Evolutionary conservation across 2,329 filamentous ascomycete genomes (phyloP).

Genomic region (Remersonia thermophila): DNA sequence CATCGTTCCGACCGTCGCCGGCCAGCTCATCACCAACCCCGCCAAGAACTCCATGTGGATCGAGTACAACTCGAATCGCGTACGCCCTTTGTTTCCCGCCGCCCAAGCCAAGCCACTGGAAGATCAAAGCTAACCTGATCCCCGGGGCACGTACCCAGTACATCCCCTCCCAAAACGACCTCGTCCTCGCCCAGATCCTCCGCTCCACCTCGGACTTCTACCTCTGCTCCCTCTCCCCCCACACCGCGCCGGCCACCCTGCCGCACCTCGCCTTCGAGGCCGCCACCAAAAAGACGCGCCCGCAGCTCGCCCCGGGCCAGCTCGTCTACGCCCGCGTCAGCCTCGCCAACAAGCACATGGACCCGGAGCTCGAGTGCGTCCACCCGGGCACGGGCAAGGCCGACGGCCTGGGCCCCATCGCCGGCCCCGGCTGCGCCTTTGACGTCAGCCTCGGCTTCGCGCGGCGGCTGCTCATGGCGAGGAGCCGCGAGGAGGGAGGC

Average conservation of each 20-base stretch:
- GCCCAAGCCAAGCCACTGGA: too few species aligned
- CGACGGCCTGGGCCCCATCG: slow-evolving; percentile 74
- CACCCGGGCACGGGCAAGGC: slow-evolving; percentile 75
- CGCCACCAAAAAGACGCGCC: slow-evolving; percentile 83
- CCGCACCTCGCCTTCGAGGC: slow-evolving; percentile 87
- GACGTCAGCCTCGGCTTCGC: slow-evolving; percentile 69
- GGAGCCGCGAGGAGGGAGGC: slow-evolving; percentile 47
- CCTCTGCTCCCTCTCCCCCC: slow-evolving; percentile 62
- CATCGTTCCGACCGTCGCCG: slow-evolving; percentile 56
- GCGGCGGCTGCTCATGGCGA: slow-evolving; percentile 59
- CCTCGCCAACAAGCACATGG: slow-evolving; percentile 68
- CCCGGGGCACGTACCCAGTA: too few species aligned
- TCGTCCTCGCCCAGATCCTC: slow-evolving; percentile 77
- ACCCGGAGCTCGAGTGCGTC: slow-evolving; percentile 83
- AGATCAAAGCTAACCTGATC: too few species aligned
- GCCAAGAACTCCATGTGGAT: slow-evolving; percentile 70
- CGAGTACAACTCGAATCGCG: slow-evolving; percentile 57
- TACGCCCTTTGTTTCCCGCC: too few species aligned
- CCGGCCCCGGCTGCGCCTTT: slow-evolving; percentile 70
- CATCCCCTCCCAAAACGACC: slow-evolving; percentile 64
- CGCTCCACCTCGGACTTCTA: slow-evolving; percentile 66
- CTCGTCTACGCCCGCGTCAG: slow-evolving; percentile 81
- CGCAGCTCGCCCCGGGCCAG: slow-evolving; percentile 59
- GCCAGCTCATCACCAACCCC: slow-evolving; percentile 53
- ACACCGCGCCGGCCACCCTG: slow-evolving; percentile 53